A percentile compares a stretch with the other conserved stretches of the same genome.
phyloP scores from a whole-genome alignment of 140 eudicot genomes.

The Flaveria floridana region DNA sequence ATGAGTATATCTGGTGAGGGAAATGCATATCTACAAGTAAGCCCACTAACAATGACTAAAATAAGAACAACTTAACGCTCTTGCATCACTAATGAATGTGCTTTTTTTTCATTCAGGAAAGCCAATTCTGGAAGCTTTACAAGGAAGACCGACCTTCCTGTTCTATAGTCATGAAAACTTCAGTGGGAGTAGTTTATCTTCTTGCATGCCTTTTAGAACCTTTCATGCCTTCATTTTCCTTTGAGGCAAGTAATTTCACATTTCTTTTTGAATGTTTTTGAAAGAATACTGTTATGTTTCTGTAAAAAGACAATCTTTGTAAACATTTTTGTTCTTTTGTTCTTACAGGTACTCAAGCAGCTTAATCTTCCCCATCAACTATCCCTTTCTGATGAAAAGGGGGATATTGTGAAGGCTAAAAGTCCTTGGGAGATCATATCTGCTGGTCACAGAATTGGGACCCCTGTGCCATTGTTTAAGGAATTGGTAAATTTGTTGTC shows the following conservation, averaged over 20 bases:
- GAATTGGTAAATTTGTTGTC: conserved; percentile 57
- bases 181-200: conserved; percentile 85
- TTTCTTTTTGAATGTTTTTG: background rate
- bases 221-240: conserved; percentile 84
- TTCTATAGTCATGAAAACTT: conserved; percentile 80
- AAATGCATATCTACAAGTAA: conserved; percentile 90
- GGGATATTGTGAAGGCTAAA: conserved; percentile 61
- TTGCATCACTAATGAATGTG: background rate
- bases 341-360: conserved; percentile 80
- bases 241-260: conserved; percentile 50
- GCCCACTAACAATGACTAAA: conserved; percentile 15
- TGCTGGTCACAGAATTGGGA: conserved; percentile 81
- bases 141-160: conserved; percentile 75
- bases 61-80: background rate
- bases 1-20: conserved; percentile 84
- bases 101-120: conserved; percentile 53
- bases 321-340: background rate
- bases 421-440: conserved; percentile 82
- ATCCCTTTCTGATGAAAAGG: conserved; percentile 74
- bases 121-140: conserved; percentile 95
- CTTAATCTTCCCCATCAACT: conserved; percentile 62
- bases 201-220: conserved; percentile 90
- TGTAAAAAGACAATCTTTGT: background rate
- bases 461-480: conserved; percentile 83
- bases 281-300: background rate